Evolutionary conservation across 176 grass and related monocot species (phyloP).

Genomic region (Carex parvula): DNA sequence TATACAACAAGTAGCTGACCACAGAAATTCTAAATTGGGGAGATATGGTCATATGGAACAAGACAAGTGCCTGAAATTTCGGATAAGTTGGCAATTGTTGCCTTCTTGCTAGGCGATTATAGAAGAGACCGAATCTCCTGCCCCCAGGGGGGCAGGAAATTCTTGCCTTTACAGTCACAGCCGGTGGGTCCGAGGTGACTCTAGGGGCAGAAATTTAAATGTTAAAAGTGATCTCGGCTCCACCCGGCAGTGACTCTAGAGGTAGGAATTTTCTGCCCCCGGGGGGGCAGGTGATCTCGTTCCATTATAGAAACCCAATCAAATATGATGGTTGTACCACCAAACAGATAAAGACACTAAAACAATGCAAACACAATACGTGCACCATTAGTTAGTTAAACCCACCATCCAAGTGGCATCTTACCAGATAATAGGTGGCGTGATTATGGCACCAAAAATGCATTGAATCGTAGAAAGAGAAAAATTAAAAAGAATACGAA

Average conservation of each 20-base stretch:
- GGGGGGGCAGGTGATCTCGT: no score
- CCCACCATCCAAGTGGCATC: conserved; percentile 24
- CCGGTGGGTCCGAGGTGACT: no score
- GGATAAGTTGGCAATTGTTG: conserved; percentile 24
- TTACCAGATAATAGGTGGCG: conserved; percentile 8
- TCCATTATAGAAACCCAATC: conserved; percentile 13
- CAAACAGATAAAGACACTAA: conserved; percentile 14
- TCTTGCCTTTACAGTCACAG: no score
- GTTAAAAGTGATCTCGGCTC: no score
- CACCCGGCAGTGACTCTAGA: no score
- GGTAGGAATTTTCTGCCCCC: no score
- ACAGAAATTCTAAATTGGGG: not conserved
- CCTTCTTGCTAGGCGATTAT: conserved; percentile 15
- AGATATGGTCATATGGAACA: not conserved
- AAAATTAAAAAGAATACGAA: not conserved
- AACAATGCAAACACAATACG: conserved; percentile 4
- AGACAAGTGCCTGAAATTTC: conserved; percentile 5
- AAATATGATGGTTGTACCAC: not conserved
- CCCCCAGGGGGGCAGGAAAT: no score
- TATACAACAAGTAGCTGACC: not conserved
- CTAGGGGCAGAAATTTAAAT: no score
- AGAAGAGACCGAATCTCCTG: no score
- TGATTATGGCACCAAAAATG: not conserved
- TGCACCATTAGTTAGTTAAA: conserved; percentile 20
- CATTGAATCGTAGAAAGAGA: not conserved